These are phyloP conservation scores for Calophaca sinica DNA, from an alignment of 306 rosid species.

Conservation along the genomic window DNA sequence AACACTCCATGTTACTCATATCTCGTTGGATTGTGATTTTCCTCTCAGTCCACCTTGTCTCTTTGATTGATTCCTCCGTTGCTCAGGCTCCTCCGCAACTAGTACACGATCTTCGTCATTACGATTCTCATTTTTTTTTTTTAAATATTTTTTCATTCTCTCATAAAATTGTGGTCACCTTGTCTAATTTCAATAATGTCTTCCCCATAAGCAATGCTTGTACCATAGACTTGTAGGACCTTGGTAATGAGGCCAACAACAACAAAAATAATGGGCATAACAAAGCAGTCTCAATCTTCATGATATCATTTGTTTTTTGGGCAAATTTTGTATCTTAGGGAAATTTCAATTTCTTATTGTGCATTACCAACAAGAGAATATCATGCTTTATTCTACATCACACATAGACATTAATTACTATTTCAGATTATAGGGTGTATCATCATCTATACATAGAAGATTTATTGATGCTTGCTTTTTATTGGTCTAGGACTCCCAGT, in stretches of 20 bases:
- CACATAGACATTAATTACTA: background rate
- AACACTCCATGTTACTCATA: no score
- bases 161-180: background rate
- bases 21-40: no score
- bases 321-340: conserved; percentile 1
- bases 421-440: background rate
- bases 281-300: background rate
- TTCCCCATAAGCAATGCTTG: background rate
- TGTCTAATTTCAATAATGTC: background rate
- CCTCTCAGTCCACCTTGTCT: no score
- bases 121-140: background rate
- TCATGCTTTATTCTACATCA: conserved; percentile 17
- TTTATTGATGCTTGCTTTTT: conserved; percentile 23
- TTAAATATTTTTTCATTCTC: background rate
- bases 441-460: conserved; percentile 6
- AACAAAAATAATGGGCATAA: no score
- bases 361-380: conserved; percentile 18
- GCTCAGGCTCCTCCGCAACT: no score
- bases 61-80: no score
- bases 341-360: conserved; percentile 30
- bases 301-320: background rate
- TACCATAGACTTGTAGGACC: background rate
- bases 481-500: background rate
- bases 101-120: background rate
- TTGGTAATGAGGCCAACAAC: background rate